Conservation (phyloP, 768 basidiomycete genomes). For the Gloeostereum incarnatum region DNA sequence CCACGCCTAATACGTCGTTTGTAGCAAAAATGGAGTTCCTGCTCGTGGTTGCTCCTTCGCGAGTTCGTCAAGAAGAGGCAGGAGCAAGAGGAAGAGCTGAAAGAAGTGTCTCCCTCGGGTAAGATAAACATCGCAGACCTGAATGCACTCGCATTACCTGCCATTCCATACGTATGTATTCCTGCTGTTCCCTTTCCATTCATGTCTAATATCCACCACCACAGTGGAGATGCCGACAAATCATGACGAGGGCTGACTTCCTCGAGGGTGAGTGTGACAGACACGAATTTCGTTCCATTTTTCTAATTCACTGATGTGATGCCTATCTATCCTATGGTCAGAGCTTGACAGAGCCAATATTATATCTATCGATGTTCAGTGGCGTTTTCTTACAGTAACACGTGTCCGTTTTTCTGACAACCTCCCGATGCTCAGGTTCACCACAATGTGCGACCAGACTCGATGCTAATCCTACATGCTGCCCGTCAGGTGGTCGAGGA, state of each 20-base stretch:
- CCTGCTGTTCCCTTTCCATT: background rate
- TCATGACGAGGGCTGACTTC: constrained; percentile 83
- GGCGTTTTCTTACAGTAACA: background rate
- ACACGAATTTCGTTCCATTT: background rate
- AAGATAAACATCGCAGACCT: constrained; percentile 22
- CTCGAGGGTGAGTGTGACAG: constrained; percentile 46
- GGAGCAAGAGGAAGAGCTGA: constrained; percentile 34
- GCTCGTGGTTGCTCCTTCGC: constrained; percentile 70
- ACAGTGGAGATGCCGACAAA: constrained; percentile 61
- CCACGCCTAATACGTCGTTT: background rate
- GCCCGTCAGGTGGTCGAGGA: constrained; percentile 62
- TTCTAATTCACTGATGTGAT: constrained; percentile 1
- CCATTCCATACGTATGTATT: constrained; percentile 46
- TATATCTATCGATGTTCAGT: constrained; percentile 67
- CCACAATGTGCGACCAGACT: constrained; percentile 75
- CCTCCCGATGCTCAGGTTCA: constrained; percentile 40
- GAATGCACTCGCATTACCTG: constrained; percentile 47
- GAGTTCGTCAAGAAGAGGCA: constrained; percentile 60
- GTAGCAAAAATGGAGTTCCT: constrained; percentile 76
- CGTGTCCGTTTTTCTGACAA: constrained; percentile 1
- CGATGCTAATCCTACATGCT: constrained; percentile 65
- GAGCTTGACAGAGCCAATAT: constrained; percentile 65
- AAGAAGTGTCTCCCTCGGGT: constrained; percentile 26
- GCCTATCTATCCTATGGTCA: constrained; percentile 11
- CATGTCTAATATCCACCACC: constrained; percentile 6